These are phyloP conservation scores for Taiozyma onychis DNA, from an alignment of 1,139 yeast species.

Conservation along the genomic window DNA sequence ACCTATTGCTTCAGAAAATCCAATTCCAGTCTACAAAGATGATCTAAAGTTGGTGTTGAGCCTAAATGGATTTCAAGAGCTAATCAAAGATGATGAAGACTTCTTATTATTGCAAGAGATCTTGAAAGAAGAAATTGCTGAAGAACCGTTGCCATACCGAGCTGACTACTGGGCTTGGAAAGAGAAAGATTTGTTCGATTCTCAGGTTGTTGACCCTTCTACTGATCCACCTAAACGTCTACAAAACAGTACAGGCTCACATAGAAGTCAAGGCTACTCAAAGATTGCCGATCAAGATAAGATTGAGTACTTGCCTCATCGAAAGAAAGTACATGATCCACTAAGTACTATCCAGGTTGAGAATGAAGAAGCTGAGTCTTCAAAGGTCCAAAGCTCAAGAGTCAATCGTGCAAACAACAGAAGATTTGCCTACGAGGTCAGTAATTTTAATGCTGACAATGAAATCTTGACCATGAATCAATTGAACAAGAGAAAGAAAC, in stretches of 20 bases:
- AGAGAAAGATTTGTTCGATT: constrained; percentile 16
- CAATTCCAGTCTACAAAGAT: constrained; percentile 49
- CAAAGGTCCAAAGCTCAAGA: constrained; percentile 46
- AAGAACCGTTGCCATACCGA: constrained; percentile 30
- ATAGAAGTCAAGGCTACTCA: constrained; percentile 68
- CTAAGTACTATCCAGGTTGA: constrained; percentile 40
- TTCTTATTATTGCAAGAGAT: constrained; percentile 44
- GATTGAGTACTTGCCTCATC: constrained; percentile 73
- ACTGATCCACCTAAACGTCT: constrained; percentile 22
- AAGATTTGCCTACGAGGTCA: constrained; percentile 86
- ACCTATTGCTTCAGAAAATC: constrained; percentile 36
- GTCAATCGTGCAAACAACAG: constrained; percentile 86
- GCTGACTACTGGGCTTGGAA: constrained; percentile 70
- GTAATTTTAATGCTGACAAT: constrained; percentile 77
- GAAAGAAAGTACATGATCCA: constrained; percentile 41
- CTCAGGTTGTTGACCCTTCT: constrained; percentile 8
- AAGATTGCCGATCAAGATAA: constrained; percentile 73
- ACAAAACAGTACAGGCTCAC: constrained; percentile 52
- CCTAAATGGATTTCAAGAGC: constrained; percentile 44
- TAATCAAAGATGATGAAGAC: constrained; percentile 75
- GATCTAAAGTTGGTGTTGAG: constrained; percentile 32
- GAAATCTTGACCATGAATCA: constrained; percentile 73
- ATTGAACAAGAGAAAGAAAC: constrained; percentile 83
- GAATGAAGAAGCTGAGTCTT: constrained; percentile 39
- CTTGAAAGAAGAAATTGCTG: constrained; percentile 29